Evolutionary conservation across 805 yeast species (phyloP).

Genomic region (Torulaspora microellipsoides): DNA sequence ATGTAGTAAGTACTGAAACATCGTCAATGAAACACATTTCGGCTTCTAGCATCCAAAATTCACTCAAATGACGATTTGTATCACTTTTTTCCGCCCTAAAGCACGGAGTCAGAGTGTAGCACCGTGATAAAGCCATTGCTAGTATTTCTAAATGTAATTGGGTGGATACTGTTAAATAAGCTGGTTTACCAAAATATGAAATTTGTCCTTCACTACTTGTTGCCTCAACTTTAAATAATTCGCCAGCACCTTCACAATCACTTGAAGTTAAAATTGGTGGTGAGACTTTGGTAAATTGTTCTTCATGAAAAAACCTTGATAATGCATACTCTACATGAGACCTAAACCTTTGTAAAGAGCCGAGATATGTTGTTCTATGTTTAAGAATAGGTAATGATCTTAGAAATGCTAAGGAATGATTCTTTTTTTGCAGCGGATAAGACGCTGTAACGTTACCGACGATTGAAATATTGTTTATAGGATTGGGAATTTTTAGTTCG

Average conservation of each 20-base stretch:
- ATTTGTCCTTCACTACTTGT: slow-evolving; percentile 15
- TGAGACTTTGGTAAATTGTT: slow-evolving; percentile 62
- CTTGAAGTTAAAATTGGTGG: slow-evolving; percentile 87
- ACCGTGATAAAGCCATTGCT: slow-evolving; percentile 68
- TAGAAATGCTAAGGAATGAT: slow-evolving; percentile 58
- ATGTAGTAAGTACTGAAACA: slow-evolving; percentile 55
- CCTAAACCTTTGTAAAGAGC: slow-evolving; percentile 67
- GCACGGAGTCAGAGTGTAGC: slow-evolving; percentile 87
- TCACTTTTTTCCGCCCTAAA: slow-evolving; percentile 91
- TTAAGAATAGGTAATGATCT: slow-evolving; percentile 73
- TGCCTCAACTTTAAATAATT: slow-evolving; percentile 59
- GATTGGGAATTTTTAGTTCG: slow-evolving; percentile 43
- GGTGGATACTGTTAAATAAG: slow-evolving; percentile 83
- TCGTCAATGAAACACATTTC: slow-evolving; percentile 66
- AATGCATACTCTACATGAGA: slow-evolving; percentile 58
- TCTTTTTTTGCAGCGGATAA: slow-evolving; percentile 83
- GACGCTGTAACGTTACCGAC: slow-evolving; percentile 57
- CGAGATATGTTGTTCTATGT: slow-evolving; percentile 63
- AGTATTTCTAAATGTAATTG: slow-evolving; percentile 86
- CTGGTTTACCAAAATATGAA: slow-evolving; percentile 56
- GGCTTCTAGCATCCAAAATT: slow-evolving; percentile 97
- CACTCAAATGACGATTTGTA: slow-evolving; percentile 86
- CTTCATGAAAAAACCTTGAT: slow-evolving; percentile 47
- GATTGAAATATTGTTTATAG: slow-evolving; percentile 39
- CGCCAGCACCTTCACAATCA: slow-evolving; percentile 98